A percentile compares a stretch with the other conserved stretches of the same genome.
These are phyloP conservation scores for Monosporascus sp. DNA, from an alignment of 2,329 filamentous ascomycete species.

Conservation along the genomic window DNA sequence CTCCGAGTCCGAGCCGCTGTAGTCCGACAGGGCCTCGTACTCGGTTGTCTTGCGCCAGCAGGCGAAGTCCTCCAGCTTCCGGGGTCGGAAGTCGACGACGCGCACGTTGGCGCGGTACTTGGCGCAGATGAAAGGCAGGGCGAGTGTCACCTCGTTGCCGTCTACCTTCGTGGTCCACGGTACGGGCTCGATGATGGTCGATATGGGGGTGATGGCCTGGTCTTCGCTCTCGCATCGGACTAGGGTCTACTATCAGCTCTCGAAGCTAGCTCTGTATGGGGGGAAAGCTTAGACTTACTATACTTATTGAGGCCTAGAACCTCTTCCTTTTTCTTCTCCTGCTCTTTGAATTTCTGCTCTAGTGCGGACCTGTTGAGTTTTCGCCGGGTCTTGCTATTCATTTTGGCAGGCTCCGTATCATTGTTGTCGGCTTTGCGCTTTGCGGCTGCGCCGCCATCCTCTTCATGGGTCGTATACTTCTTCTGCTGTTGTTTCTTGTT, in stretches of 20 bases:
- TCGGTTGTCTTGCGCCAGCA: slow-evolving; percentile 38
- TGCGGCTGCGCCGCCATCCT: slow-evolving; percentile 2
- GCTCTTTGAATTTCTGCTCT: slow-evolving; percentile 17
- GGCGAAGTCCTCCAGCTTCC: slow-evolving; percentile 66
- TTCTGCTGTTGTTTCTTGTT: slow-evolving; percentile 20
- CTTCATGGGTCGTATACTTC: slow-evolving; percentile 8
- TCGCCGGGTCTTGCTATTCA: slow-evolving; percentile 21
- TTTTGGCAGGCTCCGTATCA: slow-evolving; percentile 6
- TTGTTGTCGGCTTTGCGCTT: slow-evolving; percentile 17
- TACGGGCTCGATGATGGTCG: slow-evolving; percentile 33
- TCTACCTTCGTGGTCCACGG: slow-evolving; percentile 39
- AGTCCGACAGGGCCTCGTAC: slow-evolving; percentile 44
- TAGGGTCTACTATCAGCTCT: slow-evolving; percentile 19
- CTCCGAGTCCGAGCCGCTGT: slow-evolving; percentile 18
- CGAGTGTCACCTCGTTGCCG: slow-evolving; percentile 27
- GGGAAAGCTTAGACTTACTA: slow-evolving; percentile 2
- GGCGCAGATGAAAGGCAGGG: slow-evolving; percentile 68
- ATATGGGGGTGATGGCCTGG: slow-evolving; percentile 29
- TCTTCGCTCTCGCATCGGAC: slow-evolving; percentile 42
- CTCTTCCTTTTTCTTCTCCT: slow-evolving; percentile 22
- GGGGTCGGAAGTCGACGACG: slow-evolving; percentile 77
- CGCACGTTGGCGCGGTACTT: slow-evolving; percentile 66
- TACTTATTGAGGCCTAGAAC: slow-evolving; percentile 28
- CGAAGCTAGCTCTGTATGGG: too few relatives aligned
- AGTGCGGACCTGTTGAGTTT: slow-evolving; percentile 20